A percentile compares a stretch with the other conserved stretches of the same genome.
Evolutionary conservation across 106 monocot genomes (phyloP).

Genomic region (Platanthera guangdongensis): DNA sequence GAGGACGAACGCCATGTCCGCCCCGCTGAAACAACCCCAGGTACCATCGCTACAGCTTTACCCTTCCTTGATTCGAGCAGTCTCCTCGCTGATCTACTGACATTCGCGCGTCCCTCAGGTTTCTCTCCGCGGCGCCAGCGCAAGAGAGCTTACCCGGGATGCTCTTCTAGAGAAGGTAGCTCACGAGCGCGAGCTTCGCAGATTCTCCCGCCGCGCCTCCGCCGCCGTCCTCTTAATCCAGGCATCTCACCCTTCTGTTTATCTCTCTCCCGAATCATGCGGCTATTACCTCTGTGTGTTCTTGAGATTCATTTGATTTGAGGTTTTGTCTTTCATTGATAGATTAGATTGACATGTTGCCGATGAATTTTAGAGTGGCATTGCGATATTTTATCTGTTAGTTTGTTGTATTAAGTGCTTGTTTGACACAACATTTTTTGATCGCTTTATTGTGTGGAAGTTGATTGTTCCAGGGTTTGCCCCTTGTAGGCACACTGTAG

Average conservation of each 20-base stretch:
- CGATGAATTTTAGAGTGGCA: neutral
- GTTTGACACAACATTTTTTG: neutral
- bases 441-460: too few relatives aligned
- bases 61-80: neutral
- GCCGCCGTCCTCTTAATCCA: slow-evolving; percentile 75
- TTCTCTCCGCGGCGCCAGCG: slow-evolving; percentile 73
- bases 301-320: neutral
- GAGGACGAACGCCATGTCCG: neutral
- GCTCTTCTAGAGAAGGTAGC: slow-evolving; percentile 81
- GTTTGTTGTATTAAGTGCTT: neutral
- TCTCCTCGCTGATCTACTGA: neutral
- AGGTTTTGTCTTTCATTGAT: neutral
- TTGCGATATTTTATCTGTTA: neutral
- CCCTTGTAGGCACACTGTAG: neutral
- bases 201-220: slow-evolving; percentile 55
- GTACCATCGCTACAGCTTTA: neutral
- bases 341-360: neutral
- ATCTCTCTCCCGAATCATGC: neutral
- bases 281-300: neutral
- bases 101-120: slow-evolving; percentile 27
- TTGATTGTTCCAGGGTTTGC: neutral
- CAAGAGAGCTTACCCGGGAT: slow-evolving; percentile 70
- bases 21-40: neutral
- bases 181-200: slow-evolving; percentile 70
- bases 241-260: slow-evolving; percentile 16